Conservation (phyloP, 2,329 filamentous ascomycete species). For the Arthrobotrys sinensis region DNA sequence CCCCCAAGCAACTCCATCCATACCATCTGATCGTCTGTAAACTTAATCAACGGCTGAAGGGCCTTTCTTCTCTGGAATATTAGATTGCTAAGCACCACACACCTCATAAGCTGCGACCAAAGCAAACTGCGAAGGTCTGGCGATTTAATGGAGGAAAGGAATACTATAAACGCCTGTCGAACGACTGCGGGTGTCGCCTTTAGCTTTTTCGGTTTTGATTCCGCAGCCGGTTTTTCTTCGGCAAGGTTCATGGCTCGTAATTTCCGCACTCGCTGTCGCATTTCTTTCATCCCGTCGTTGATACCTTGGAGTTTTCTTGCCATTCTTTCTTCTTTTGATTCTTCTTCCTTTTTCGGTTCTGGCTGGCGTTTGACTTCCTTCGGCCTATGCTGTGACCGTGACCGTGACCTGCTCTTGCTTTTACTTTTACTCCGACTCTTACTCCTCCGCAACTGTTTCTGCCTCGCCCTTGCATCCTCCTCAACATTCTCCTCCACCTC, state of each 20-base stretch:
- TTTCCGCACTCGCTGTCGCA: not conserved
- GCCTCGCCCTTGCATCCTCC: not conserved
- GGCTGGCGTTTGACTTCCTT: no score
- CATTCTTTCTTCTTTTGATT: slow-evolving; percentile 1
- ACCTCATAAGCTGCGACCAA: slow-evolving; percentile 20
- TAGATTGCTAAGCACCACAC: slow-evolving; percentile 8
- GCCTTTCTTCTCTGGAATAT: slow-evolving; percentile 12
- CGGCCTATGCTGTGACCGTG: slow-evolving; percentile 5
- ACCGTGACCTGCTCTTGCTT: not conserved
- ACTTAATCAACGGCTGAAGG: slow-evolving; percentile 1
- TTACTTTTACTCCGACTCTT: not conserved
- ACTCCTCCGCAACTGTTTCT: not conserved
- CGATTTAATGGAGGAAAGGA: not conserved
- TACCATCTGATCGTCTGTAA: slow-evolving; percentile 29
- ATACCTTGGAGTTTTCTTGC: not conserved
- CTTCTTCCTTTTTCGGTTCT: not conserved
- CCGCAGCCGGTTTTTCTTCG: not conserved
- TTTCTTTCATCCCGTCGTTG: not conserved
- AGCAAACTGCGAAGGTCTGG: not conserved
- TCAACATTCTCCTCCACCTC: not conserved
- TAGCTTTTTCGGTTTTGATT: not conserved
- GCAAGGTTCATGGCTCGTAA: not conserved
- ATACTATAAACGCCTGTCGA: no score
- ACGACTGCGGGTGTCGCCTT: not conserved
- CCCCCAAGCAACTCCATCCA: not conserved